phyloP scores from a whole-genome alignment of 352 stramenopile genomes.

The Globisporangium paroecandrum region DNA sequence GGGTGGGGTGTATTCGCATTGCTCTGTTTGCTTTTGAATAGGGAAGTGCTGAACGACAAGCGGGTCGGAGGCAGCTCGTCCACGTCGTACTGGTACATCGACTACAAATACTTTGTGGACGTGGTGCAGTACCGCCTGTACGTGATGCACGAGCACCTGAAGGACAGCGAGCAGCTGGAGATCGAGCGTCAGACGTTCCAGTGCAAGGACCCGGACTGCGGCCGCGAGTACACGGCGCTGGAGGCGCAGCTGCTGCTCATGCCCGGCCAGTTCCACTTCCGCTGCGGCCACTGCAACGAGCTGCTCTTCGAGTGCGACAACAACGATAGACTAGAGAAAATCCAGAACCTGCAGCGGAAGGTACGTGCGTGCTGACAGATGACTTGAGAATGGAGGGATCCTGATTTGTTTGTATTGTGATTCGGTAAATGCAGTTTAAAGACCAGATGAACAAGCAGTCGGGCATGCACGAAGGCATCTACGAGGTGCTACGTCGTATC shows the following conservation, averaged over 20 bases:
- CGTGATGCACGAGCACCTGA: conserved; percentile 84
- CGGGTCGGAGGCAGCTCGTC: conserved; percentile 76
- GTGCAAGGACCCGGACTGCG: conserved; percentile 82
- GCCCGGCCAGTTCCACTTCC: conserved; percentile 81
- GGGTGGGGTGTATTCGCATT: background rate
- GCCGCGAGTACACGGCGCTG: conserved; percentile 82
- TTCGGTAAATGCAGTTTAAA: conserved; percentile 51
- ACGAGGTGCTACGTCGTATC: conserved; percentile 79
- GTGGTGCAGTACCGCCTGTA: conserved; percentile 87
- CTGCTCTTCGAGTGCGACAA: conserved; percentile 86
- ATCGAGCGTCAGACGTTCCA: conserved; percentile 87
- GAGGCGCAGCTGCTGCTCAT: conserved; percentile 81
- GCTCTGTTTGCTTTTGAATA: conserved; percentile 17
- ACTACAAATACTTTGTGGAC: conserved; percentile 92
- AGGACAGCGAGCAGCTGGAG: conserved; percentile 82
- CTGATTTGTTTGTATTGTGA: background rate
- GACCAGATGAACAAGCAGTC: conserved; percentile 88
- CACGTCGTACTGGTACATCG: conserved; percentile 90
- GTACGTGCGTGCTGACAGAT: conserved; percentile 15
- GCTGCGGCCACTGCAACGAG: conserved; percentile 84
- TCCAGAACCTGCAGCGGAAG: conserved; percentile 79
- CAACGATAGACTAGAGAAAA: conserved; percentile 71
- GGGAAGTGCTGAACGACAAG: conserved; percentile 88
- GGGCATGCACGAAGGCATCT: conserved; percentile 81
- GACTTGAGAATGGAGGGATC: background rate